phyloP scores from a whole-genome alignment of 257 asterid species.

The Solanum sejunctum region DNA sequence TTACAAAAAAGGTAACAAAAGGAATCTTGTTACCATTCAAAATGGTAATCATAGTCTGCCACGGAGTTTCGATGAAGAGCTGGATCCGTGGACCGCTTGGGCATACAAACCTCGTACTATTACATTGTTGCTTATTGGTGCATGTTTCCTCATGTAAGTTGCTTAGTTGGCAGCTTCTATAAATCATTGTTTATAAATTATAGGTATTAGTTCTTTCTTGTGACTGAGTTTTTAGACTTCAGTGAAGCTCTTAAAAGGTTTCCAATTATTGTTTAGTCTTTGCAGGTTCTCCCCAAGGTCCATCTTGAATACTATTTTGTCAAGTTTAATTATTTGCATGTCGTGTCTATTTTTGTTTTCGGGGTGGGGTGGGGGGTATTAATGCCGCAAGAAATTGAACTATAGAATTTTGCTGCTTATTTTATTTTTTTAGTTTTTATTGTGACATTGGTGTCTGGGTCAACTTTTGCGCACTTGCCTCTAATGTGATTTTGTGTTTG shows the following conservation, averaged over 20 bases:
- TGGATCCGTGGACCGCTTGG: slow-evolving; percentile 99
- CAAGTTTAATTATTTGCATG: not conserved
- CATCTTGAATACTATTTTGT: not conserved
- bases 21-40: slow-evolving; percentile 38
- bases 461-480: no score
- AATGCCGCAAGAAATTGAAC: not conserved
- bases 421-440: not conserved
- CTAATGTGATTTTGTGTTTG: not conserved
- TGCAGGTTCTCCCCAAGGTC: not conserved
- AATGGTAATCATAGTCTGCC: slow-evolving; percentile 47
- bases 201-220: not conserved
- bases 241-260: not conserved
- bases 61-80: slow-evolving; percentile 41
- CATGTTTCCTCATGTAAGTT: slow-evolving; percentile 92
- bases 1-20: slow-evolving; percentile 38
- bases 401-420: not conserved
- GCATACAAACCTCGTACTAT: slow-evolving; percentile 90
- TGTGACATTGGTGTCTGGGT: no score
- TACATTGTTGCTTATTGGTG: slow-evolving; percentile 75
- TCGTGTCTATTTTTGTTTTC: not conserved
- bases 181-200: not conserved
- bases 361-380: no score
- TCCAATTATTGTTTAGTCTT: not conserved
- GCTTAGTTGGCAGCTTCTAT: not conserved
- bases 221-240: not conserved